phyloP scores from a whole-genome alignment of 1,139 yeast species.

The Candida frijolesensis region DNA sequence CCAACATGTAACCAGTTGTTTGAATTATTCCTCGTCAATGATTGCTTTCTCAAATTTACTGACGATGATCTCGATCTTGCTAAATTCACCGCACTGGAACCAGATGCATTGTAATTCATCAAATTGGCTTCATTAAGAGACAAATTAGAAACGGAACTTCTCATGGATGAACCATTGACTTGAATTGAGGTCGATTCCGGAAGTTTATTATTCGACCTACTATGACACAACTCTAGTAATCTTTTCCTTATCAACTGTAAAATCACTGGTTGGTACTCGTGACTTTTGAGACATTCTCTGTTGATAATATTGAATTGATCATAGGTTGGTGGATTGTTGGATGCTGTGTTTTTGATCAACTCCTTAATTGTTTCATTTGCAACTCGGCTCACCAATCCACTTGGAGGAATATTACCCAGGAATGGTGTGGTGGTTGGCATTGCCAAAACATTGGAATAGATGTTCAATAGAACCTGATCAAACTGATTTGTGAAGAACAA shows the following conservation, averaged over 20 bases:
- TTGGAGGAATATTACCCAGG: constrained; percentile 45
- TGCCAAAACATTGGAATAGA: constrained; percentile 38
- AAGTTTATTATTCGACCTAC: constrained; percentile 20
- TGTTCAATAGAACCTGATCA: constrained; percentile 40
- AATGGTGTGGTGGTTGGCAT: constrained; percentile 52
- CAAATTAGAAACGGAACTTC: constrained; percentile 45
- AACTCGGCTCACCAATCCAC: constrained; percentile 47
- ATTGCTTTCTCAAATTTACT: constrained; percentile 44
- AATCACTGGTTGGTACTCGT: constrained; percentile 42
- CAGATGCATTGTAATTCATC: constrained; percentile 25
- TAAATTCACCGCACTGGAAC: constrained; percentile 7
- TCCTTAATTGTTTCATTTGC: constrained; percentile 43
- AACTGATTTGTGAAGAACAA: constrained; percentile 38
- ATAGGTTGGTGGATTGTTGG: constrained; percentile 25
- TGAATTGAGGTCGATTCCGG: constrained; percentile 34
- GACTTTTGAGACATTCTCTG: constrained; percentile 35
- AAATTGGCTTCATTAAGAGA: constrained; percentile 46
- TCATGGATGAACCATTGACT: constrained; percentile 18
- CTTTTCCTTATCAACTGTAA: constrained; percentile 47
- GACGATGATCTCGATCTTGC: constrained; percentile 30
- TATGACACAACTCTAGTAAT: constrained; percentile 42
- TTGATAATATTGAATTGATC: constrained; percentile 40
- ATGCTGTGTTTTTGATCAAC: constrained; percentile 24
- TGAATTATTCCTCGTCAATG: constrained; percentile 48
- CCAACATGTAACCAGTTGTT: constrained; percentile 52